These are phyloP conservation scores for Globisporangium ultimum DNA, from an alignment of 352 stramenopile genomes.

Conservation along the genomic window DNA sequence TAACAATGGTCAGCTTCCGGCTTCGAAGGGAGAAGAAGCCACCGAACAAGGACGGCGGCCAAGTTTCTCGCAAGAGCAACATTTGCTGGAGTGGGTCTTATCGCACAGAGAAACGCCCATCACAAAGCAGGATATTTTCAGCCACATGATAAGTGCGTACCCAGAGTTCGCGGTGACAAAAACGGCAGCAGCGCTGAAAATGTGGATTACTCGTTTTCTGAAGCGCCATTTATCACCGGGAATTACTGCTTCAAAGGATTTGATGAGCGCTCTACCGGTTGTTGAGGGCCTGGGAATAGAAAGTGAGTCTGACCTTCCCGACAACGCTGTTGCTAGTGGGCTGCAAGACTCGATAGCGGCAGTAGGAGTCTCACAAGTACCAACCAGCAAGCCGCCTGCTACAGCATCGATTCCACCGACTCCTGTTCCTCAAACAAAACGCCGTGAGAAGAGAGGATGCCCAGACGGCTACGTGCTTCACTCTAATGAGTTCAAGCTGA, in stretches of 20 bases:
- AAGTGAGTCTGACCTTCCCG: conserved; percentile 8
- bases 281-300: conserved; percentile 7
- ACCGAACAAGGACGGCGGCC: conserved; percentile 9
- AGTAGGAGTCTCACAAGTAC: too few relatives aligned
- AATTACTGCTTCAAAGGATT: conserved; percentile 1
- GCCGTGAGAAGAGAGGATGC: conserved; percentile 40
- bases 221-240: conserved; percentile 46
- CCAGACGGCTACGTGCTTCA: conserved; percentile 63
- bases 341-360: background rate
- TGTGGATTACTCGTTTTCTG: conserved; percentile 62
- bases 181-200: conserved; percentile 48
- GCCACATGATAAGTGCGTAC: conserved; percentile 48
- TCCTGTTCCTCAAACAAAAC: conserved; percentile 14
- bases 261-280: conserved; percentile 4
- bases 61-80: conserved; percentile 28
- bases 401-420: background rate
- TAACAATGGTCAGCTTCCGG: conserved; percentile 26
- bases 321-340: conserved; percentile 3
- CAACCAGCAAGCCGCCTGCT: background rate
- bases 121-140: conserved; percentile 61
- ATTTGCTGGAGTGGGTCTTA: conserved; percentile 56
- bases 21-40: conserved; percentile 2
- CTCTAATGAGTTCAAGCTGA: conserved; percentile 81
- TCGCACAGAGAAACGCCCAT: conserved; percentile 37
- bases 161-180: conserved; percentile 56